Evolutionary conservation across 176 grass and related monocot species (phyloP), one percentile per base, ranked within the genome.

Genomic region (Phoenix dactylifera): DNA sequence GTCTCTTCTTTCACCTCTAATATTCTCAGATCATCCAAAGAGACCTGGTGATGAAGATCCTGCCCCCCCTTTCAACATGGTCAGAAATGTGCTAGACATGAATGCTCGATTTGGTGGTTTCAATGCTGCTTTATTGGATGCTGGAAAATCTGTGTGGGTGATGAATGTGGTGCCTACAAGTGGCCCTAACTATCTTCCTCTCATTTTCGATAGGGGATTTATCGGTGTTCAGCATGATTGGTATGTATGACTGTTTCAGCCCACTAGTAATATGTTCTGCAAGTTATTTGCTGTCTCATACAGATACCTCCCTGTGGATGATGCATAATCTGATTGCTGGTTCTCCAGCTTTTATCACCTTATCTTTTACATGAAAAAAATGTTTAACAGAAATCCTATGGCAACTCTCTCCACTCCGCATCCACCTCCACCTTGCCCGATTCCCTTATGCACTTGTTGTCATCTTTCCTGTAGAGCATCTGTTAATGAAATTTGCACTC

Each of bases 11-110:
- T 98, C 93, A 30, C 87, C 93, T 7, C 84, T 98, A 58, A 92
- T 98, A 76, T 98, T 92, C 78, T 98, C 93, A 58, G 93, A 98
- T 85, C 93, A 98, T 79, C 93, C 93, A 73, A 98, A 98, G 76
- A 80, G 93, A 73, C 93, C 93, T 22, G 93, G 93, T 64, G 93
- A 98, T 64, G 93, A 98, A 70, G 93, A 98, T 9, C 93, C 93
- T 29, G 70, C 82, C 24, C 93, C 93, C 72, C 93, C 93, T 59
- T 98, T 88, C 77, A 98, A 98, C 84, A 98, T 98, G 93, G 70
- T 98, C 16, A 88, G 93, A 78, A 98, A 98, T 83, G 87, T 92
- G 61, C 71, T 98, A 19, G 93, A 98, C 75, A 98, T 98, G 93
- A 92, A 92, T 83, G 81, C 93, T 69, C 82, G 70, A 32, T 89